Base-by-base conservation (phyloP, 1,284 basidiomycete genomes). In the Amylostereum areolatum region DNA sequence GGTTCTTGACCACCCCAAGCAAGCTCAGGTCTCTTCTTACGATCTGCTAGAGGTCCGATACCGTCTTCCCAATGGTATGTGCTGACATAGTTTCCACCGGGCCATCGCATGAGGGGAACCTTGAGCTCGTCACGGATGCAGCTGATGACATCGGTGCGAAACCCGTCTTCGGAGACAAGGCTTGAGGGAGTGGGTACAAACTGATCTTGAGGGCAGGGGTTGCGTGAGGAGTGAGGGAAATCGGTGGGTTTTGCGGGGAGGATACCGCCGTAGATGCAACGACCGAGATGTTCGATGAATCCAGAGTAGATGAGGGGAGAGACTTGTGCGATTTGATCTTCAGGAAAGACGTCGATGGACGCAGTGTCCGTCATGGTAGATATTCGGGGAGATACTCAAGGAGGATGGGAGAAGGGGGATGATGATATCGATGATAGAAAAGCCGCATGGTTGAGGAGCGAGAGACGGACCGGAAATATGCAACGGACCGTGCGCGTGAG, bases 1-100 rank as follows among this genome's bases (percentile, higher is more conserved):
- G 73, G 75, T 62, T 85, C 83, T 53, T 80, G 76, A 1, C 72
- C 74, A 31, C 78, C 65, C 83, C 81, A 85, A 2, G 83, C 82
- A n/a, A 84, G 69, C 61, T 85, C 81, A 24, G 80, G 77, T 36
- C 77, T 63, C 29, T 77, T 72, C 34, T 78, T 80, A 30, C 82
- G 68, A 8, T 71, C 54, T 28, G 72, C 67, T 46, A 69, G 69
- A 3, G 81, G 80, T 1, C 82, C 81, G 31, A 84, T 70, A 0
- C 80, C 81, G 62, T 84, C 81, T 63, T 83, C 75, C 81, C 82
- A 85, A 45, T 78, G 74, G 61, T 84, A 85, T 55, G 80, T 80
- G 57, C 76, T 79, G n/a, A 75, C 73, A 50, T 70, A 78, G 60
- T 76, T 74, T 45, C 77, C 78, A 33, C 81, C 81, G 0, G 82